A percentile compares a stretch with the other conserved stretches of the same genome.
phyloP scores from a whole-genome alignment of 495 filamentous ascomycete genomes.

The Xylaria curta region DNA sequence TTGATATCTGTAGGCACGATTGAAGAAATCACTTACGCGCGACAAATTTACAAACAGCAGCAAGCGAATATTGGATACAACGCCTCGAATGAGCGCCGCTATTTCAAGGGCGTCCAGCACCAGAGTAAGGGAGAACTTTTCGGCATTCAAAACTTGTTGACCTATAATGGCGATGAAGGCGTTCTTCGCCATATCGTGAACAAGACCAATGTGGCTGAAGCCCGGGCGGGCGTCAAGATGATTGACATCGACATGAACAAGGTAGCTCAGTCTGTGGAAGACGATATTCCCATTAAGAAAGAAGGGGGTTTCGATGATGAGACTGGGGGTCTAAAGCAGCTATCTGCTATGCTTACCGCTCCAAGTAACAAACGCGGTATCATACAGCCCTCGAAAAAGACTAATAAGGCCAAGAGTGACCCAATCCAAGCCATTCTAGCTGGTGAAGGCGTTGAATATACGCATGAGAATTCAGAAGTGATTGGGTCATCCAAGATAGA shows the following conservation, averaged over 20 bases:
- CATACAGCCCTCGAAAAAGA: slow-evolving; percentile 35
- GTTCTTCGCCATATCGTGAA: slow-evolving; percentile 93
- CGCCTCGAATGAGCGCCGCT: slow-evolving; percentile 87
- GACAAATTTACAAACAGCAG: slow-evolving; percentile 99
- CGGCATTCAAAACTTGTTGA: slow-evolving; percentile 85
- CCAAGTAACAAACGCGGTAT: slow-evolving; percentile 44
- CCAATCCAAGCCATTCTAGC: slow-evolving; percentile 89
- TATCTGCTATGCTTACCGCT: slow-evolving; percentile 72
- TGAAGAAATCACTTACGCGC: slow-evolving; percentile 95
- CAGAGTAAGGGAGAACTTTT: slow-evolving; percentile 94
- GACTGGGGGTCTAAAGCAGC: slow-evolving; percentile 75
- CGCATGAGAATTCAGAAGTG: slow-evolving; percentile 95
- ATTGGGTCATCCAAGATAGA: slow-evolving; percentile 89
- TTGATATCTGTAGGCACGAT: slow-evolving; percentile 93
- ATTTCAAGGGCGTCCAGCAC: slow-evolving; percentile 94
- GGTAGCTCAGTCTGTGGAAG: slow-evolving; percentile 61
- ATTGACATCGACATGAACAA: slow-evolving; percentile 73
- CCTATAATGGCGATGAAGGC: slow-evolving; percentile 77
- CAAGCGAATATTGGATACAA: slow-evolving; percentile 98
- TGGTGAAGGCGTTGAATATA: slow-evolving; percentile 89
- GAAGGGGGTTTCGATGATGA: slow-evolving; percentile 53
- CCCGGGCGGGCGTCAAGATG: slow-evolving; percentile 81
- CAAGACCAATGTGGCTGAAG: slow-evolving; percentile 96
- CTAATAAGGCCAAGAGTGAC: slow-evolving; percentile 62
- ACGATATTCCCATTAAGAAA: slow-evolving; percentile 48